These are phyloP conservation scores for Flaveria trinervia DNA, from an alignment of 129 eudicot species.

Conservation along the genomic window DNA sequence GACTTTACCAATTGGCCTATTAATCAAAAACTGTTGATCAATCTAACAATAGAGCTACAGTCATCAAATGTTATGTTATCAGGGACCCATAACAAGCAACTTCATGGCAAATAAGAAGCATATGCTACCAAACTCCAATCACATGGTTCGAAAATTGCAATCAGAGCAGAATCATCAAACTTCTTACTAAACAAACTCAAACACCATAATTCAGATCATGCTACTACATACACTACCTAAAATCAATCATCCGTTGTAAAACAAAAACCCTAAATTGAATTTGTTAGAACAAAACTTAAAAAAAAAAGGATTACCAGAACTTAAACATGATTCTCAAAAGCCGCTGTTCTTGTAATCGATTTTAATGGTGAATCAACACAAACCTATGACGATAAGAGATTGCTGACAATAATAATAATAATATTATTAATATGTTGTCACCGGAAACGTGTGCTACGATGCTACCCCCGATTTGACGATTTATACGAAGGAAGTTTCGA, in stretches of 20 bases:
- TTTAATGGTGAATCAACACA: background rate
- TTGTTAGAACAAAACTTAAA: background rate
- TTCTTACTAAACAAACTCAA: background rate
- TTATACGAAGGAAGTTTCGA: background rate
- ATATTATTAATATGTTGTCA: background rate
- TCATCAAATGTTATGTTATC: too few relatives aligned
- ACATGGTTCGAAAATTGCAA: too few relatives aligned
- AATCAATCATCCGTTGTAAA: background rate
- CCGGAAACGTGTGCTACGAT: constrained; percentile 34
- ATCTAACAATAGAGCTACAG: too few relatives aligned
- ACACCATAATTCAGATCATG: background rate
- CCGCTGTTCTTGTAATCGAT: constrained; percentile 3
- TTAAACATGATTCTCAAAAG: constrained; percentile 31
- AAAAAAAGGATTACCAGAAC: constrained; percentile 26
- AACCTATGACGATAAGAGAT: background rate
- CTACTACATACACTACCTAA: background rate
- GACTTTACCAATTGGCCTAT: background rate
- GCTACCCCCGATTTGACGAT: background rate
- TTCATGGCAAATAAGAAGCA: background rate
- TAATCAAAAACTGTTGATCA: too few relatives aligned
- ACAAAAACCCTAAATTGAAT: constrained; percentile 3
- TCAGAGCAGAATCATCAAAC: background rate
- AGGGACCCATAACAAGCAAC: too few relatives aligned
- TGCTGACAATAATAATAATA: background rate
- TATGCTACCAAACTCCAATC: too few relatives aligned